Evolutionary conservation across 75 land plant genomes (phyloP), one percentile per base, ranked within the genome.

Genomic region (Isoetes taiwanensis): DNA sequence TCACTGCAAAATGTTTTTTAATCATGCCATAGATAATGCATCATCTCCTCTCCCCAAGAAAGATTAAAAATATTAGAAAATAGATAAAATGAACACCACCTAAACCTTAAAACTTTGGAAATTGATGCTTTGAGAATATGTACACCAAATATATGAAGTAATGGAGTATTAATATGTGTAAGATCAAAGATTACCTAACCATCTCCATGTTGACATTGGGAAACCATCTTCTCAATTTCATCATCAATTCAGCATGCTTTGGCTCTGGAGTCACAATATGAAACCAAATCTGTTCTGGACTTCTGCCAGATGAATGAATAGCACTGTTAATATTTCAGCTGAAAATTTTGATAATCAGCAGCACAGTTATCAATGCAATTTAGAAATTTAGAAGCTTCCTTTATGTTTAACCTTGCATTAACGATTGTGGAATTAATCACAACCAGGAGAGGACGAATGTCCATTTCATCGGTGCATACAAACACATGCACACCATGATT

Each of bases 381-480:
- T n/a, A n/a, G n/a, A 6, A 32, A 28, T 20, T 24, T 11, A 6
- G 8, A 25, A 52, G 19, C 1, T 3, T 19, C 8, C 19, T 33
- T 29, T 33, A 12, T 5, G 30, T 60, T 37, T 28, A 35, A 80
- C 82, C 76, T 67, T 9, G 82, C 60, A 62, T 42, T 73, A 19
- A 70, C 34, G 28, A 77, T 48, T 32, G 82, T 80, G 53, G 82
- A 80, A 53, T 80, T 80, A 25, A 59, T 46, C 33, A 80, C 74
- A 34, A 80, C 82, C 9, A 67, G 73, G 2, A 77, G 39, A 24
- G 71, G 59, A 16, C 76, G 73, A 48, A 80, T 64, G 64, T 80
- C 80, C 55, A 68, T 27, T 32, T 71, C 75, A 53, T 77, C 76
- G 30, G 63, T 72, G 72, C 80, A 77, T 9, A 75, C 56, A 58